These are phyloP conservation scores for Symbiodinium pilosum DNA, from an alignment of 73 alveolate species.

Conservation along the genomic window DNA sequence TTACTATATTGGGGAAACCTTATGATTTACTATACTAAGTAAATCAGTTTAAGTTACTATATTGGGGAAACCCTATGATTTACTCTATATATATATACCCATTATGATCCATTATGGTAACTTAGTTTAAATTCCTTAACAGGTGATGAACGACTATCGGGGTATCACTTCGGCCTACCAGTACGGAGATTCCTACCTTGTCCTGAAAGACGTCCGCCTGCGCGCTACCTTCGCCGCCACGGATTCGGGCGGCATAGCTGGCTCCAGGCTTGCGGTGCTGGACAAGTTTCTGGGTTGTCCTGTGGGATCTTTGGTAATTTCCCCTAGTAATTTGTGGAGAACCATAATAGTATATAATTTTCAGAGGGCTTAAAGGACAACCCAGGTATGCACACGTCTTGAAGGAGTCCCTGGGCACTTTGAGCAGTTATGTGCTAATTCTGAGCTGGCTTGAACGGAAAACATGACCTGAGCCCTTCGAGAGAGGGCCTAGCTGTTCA, in stretches of 20 bases:
- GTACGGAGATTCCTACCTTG: constrained; percentile 17
- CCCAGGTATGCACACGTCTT: constrained; percentile 83
- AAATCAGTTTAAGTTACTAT: background rate
- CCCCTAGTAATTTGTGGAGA: background rate
- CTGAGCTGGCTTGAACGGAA: too few relatives aligned
- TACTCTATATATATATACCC: too few relatives aligned
- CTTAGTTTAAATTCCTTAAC: too few relatives aligned
- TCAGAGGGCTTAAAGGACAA: too few relatives aligned
- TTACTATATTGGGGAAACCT: too few relatives aligned
- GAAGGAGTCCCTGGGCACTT: too few relatives aligned
- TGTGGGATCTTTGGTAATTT: background rate
- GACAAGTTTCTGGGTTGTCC: background rate
- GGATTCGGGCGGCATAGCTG: constrained; percentile 73
- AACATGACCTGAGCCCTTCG: too few relatives aligned
- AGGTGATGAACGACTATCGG: constrained; percentile 82
- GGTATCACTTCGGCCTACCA: constrained; percentile 90
- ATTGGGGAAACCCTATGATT: too few relatives aligned
- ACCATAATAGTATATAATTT: too few relatives aligned
- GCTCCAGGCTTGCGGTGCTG: constrained; percentile 58
- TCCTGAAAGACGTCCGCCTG: constrained; percentile 69
- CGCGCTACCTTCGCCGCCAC: constrained; percentile 85
- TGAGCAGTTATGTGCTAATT: too few relatives aligned
- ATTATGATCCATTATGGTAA: too few relatives aligned
- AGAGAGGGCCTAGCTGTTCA: too few relatives aligned
- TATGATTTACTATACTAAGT: background rate